Conservation (phyloP, 805 yeast species). For the Hanseniaspora lachancei region DNA sequence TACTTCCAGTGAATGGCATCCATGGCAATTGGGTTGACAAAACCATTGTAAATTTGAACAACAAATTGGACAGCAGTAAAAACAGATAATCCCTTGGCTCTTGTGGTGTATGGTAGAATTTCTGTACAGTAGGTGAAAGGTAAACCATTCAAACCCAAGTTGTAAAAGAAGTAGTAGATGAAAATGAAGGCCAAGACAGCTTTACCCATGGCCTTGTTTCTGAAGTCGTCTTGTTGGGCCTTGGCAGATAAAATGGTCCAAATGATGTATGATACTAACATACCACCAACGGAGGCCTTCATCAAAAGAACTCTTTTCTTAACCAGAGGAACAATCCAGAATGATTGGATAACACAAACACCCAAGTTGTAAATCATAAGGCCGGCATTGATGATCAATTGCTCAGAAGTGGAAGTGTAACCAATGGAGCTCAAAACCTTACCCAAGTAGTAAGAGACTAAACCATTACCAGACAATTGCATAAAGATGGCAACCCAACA, state of each 20-base stretch:
- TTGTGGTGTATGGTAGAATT: conserved; percentile 25
- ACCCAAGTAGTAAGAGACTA: conserved; percentile 39
- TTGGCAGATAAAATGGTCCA: conserved; percentile 38
- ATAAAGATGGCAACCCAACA: conserved; percentile 27
- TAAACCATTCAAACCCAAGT: conserved; percentile 34
- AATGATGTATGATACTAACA: conserved; percentile 30
- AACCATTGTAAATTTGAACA: conserved; percentile 26
- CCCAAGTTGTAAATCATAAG: conserved; percentile 36
- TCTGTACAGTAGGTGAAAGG: conserved; percentile 37
- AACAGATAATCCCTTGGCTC: conserved; percentile 25
- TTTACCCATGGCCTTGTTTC: conserved; percentile 30
- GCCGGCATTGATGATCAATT: conserved; percentile 40
- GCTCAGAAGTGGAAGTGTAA: conserved; percentile 33
- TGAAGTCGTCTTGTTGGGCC: conserved; percentile 31
- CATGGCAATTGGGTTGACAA: conserved; percentile 30
- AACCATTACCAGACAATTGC: conserved; percentile 41
- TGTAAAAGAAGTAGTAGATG: conserved; percentile 33
- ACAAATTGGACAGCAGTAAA: conserved; percentile 20
- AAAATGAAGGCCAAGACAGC: conserved; percentile 43
- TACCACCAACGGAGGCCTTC: conserved; percentile 26
- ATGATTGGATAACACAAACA: conserved; percentile 25
- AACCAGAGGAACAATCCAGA: conserved; percentile 23
- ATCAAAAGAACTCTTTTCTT: conserved; percentile 29
- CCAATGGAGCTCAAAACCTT: conserved; percentile 42
- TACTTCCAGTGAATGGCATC: conserved; percentile 28